Evolutionary conservation across 495 filamentous ascomycete genomes (phyloP).

Genomic region (Penicillium longicatenatum): DNA sequence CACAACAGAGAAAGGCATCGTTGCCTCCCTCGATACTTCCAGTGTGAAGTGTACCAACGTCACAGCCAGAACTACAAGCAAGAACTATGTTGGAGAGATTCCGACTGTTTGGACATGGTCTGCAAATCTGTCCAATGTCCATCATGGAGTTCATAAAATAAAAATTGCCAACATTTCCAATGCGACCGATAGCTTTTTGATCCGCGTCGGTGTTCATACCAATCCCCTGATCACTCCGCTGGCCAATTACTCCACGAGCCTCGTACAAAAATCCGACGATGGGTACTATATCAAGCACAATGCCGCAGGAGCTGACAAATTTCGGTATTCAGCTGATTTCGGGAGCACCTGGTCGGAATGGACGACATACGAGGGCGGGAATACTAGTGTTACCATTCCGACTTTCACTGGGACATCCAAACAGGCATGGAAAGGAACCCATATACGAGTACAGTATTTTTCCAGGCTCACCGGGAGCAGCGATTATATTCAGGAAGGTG

Average conservation of each 20-base stretch:
- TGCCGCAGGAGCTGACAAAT: constrained; percentile 65
- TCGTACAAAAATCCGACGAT: constrained; percentile 46
- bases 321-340: constrained; percentile 65
- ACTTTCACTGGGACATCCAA: constrained; percentile 62
- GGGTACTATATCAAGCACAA: constrained; percentile 57
- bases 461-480: constrained; percentile 64
- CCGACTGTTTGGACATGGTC: constrained; percentile 57
- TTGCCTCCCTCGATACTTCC: constrained; percentile 38
- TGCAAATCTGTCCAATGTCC: constrained; percentile 57
- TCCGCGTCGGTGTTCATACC: constrained; percentile 57
- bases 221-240: constrained; percentile 60
- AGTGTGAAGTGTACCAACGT: constrained; percentile 48
- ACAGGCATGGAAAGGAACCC: constrained; percentile 66
- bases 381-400: constrained; percentile 44
- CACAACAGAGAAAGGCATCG: constrained; percentile 43
- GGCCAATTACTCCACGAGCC: constrained; percentile 59
- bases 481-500: constrained; percentile 64
- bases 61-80: constrained; percentile 11
- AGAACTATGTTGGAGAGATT: constrained; percentile 48
- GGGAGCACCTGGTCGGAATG: constrained; percentile 61
- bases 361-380: constrained; percentile 55
- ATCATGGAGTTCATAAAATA: constrained; percentile 65
- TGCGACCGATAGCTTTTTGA: constrained; percentile 56
- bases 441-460: constrained; percentile 70
- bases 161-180: too few relatives aligned